Evolutionary conservation across 495 filamentous ascomycete species (phyloP).

Genomic region (Amorphotheca resinae): DNA sequence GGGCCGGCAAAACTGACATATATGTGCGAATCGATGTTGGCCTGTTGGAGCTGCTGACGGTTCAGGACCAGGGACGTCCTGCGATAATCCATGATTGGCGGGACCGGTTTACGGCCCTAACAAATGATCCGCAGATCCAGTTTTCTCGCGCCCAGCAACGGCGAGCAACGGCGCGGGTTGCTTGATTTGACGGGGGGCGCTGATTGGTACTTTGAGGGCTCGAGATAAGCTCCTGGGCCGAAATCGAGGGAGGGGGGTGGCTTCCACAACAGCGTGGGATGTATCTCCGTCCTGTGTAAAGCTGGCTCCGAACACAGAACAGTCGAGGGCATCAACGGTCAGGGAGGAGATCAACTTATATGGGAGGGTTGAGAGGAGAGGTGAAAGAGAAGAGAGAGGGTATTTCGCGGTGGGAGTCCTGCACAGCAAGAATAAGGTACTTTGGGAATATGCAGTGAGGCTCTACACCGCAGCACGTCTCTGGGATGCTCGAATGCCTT

Average conservation of each 20-base stretch:
- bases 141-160: not conserved
- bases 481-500: not conserved
- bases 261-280: conserved; percentile 8
- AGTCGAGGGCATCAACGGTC: too few species aligned
- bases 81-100: conserved; percentile 17
- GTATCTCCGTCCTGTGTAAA: too few species aligned
- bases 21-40: conserved; percentile 14
- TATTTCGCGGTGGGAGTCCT: not conserved
- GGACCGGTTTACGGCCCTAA: not conserved
- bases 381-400: too few species aligned
- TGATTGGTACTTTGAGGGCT: conserved; percentile 9
- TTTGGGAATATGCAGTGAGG: too few species aligned
- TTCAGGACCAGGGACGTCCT: conserved; percentile 13
- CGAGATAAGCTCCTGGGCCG: conserved; percentile 10
- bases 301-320: too few species aligned
- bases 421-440: not conserved
- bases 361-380: too few species aligned
- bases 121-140: not conserved
- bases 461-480: too few species aligned
- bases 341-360: too few species aligned
- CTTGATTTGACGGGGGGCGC: not conserved
- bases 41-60: conserved; percentile 4
- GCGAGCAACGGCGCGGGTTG: too few species aligned
- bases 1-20: conserved; percentile 17
- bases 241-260: not conserved